Conservation (phyloP, 1,284 basidiomycete species). For the Agaricales sp. region DNA sequence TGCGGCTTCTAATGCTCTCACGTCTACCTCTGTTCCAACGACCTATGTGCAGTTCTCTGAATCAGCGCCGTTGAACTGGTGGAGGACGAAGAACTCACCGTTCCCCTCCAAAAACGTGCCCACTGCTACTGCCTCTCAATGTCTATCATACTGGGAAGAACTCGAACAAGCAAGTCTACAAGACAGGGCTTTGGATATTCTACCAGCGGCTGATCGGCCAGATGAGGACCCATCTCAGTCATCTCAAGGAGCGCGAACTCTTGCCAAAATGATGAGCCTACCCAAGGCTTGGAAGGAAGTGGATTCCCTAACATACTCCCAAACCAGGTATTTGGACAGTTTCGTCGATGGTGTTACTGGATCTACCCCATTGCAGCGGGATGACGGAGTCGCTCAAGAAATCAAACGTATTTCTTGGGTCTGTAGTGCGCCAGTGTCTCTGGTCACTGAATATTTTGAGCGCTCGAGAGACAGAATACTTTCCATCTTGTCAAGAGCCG, state of each 20-base stretch:
- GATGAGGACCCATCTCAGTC: too few species aligned
- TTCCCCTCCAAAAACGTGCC: conserved; percentile 42
- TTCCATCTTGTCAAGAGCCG: conserved; percentile 31
- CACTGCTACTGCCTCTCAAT: conserved; percentile 24
- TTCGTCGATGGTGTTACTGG: conserved; percentile 33
- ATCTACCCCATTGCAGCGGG: conserved; percentile 39
- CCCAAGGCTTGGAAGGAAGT: conserved; percentile 45
- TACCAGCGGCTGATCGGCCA: too few species aligned
- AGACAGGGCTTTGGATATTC: too few species aligned
- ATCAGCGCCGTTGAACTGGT: conserved; percentile 43
- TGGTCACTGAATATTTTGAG: conserved; percentile 36
- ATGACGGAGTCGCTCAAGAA: conserved; percentile 24
- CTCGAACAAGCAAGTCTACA: conserved; percentile 25
- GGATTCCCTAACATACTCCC: conserved; percentile 58
- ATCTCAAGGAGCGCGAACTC: too few species aligned
- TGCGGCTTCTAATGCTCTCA: conserved; percentile 27
- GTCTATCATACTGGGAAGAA: neutral
- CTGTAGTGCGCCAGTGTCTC: conserved; percentile 43
- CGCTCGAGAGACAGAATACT: conserved; percentile 26
- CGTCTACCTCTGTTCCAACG: conserved; percentile 34
- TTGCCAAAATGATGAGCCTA: conserved; percentile 39
- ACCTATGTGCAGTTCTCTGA: conserved; percentile 52
- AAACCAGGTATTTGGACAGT: conserved; percentile 49
- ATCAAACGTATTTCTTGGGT: conserved; percentile 41
- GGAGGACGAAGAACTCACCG: conserved; percentile 39